Evolutionary conservation across 768 basidiomycete species (phyloP).

Genomic region (Pisolithus tinctorius): DNA sequence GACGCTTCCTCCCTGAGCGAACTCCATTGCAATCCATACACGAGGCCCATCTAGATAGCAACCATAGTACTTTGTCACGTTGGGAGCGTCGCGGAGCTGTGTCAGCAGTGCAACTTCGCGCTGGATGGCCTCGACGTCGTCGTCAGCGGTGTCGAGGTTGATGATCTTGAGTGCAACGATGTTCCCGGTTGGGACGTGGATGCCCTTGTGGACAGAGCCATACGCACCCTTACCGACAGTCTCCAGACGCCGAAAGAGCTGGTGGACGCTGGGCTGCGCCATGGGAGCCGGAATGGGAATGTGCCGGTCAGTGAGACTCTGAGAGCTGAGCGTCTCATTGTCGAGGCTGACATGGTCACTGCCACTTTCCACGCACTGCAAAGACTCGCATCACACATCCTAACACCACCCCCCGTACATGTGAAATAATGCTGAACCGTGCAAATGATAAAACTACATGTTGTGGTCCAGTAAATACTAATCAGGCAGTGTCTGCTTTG

Average conservation of each 20-base stretch:
- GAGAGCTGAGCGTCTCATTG: no score
- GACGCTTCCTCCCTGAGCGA: slow-evolving; percentile 92
- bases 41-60: slow-evolving; percentile 92
- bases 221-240: slow-evolving; percentile 95
- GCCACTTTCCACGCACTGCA: no score
- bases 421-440: no score
- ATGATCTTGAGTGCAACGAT: slow-evolving; percentile 98
- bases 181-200: slow-evolving; percentile 77
- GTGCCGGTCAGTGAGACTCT: no score
- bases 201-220: slow-evolving; percentile 91
- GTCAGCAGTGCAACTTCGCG: slow-evolving; percentile 90
- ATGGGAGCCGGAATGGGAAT: slow-evolving; percentile 19
- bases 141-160: slow-evolving; percentile 93
- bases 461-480: slow-evolving; percentile 12
- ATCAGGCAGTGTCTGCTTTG: background rate
- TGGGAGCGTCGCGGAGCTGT: slow-evolving; percentile 83
- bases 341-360: no score
- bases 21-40: slow-evolving; percentile 99
- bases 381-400: no score
- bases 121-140: slow-evolving; percentile 95
- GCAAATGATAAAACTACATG: no score
- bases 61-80: slow-evolving; percentile 94
- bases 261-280: slow-evolving; percentile 60
- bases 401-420: no score
- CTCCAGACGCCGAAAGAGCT: slow-evolving; percentile 80